Evolutionary conservation across 495 filamentous ascomycete genomes (phyloP).

Genomic region (Pseudotulostoma volvatum): DNA sequence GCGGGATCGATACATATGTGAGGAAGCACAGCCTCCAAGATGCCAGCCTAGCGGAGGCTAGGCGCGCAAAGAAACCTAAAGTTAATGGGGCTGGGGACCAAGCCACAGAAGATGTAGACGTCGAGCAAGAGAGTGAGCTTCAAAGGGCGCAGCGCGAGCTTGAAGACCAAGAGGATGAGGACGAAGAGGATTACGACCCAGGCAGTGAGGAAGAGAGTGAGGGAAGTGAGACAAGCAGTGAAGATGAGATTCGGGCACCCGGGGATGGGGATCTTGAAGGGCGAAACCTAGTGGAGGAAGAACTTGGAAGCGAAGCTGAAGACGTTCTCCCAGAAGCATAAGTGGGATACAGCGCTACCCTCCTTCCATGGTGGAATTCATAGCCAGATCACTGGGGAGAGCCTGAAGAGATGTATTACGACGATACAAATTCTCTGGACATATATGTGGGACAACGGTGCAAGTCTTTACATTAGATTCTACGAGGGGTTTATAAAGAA

Average conservation of each 20-base stretch:
- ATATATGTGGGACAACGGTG: too few species aligned
- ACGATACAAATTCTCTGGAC: too few species aligned
- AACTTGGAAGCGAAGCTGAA: constrained; percentile 28
- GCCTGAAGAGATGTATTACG: too few species aligned
- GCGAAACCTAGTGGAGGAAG: constrained; percentile 17
- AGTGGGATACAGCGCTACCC: too few species aligned
- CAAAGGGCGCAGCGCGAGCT: constrained; percentile 54
- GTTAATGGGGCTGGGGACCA: constrained; percentile 44
- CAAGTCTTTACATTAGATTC: too few species aligned
- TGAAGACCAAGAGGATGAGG: constrained; percentile 55
- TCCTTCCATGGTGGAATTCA: too few species aligned
- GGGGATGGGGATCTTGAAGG: constrained; percentile 32
- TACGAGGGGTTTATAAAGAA: too few species aligned
- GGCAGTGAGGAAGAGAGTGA: constrained; percentile 62
- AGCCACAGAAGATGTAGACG: constrained; percentile 14
- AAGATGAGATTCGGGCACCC: constrained; percentile 28
- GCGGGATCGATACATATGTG: constrained; percentile 73
- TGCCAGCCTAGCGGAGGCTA: constrained; percentile 73
- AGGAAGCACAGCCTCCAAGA: constrained; percentile 71
- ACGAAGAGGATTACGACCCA: constrained; percentile 81
- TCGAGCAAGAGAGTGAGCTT: constrained; percentile 37
- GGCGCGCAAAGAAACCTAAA: constrained; percentile 67
- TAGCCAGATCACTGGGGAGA: too few species aligned
- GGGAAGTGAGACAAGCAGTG: constrained; percentile 41
- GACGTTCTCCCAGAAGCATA: constrained; percentile 7